Percentiles rank a stretch among this genome's conserved stretches.
Evolutionary conservation across 139 green algal species (phyloP).

Genomic region (Haematococcus sp.): DNA sequence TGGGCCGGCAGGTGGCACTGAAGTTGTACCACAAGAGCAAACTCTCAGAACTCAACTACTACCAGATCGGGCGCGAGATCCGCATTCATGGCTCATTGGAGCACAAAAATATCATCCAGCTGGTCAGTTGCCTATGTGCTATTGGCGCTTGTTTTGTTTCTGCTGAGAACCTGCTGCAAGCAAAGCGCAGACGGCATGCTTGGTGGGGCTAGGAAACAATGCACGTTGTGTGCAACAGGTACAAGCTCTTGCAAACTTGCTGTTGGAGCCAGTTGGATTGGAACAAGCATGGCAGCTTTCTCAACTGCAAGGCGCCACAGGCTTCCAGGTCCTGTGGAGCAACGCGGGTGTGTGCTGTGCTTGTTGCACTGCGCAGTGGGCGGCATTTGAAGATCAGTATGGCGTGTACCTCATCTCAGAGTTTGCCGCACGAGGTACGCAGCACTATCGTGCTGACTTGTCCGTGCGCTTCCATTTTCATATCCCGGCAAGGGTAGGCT

Average conservation of each 20-base stretch:
- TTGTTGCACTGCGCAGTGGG: slow-evolving; percentile 40
- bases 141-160: too few relatives aligned
- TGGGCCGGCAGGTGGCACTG: slow-evolving; percentile 27
- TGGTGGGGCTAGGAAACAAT: too few relatives aligned
- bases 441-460: not conserved
- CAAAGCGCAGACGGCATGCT: too few relatives aligned
- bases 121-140: slow-evolving; percentile 31
- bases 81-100: slow-evolving; percentile 47
- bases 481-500: not conserved
- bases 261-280: too few relatives aligned
- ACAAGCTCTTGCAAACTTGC: too few relatives aligned
- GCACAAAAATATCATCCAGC: slow-evolving; percentile 54
- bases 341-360: too few relatives aligned
- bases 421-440: slow-evolving; percentile 23
- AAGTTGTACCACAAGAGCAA: slow-evolving; percentile 61
- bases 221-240: too few relatives aligned
- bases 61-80: slow-evolving; percentile 57
- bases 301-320: too few relatives aligned
- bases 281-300: too few relatives aligned
- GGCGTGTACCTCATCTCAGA: slow-evolving; percentile 42
- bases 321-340: too few relatives aligned
- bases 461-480: not conserved
- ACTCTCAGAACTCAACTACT: slow-evolving; percentile 53
- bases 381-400: slow-evolving; percentile 55
- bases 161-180: too few relatives aligned